These are phyloP conservation scores for Chimonanthus praecox DNA, from an alignment of 164 flowering plant genomes.

Conservation along the genomic window DNA sequence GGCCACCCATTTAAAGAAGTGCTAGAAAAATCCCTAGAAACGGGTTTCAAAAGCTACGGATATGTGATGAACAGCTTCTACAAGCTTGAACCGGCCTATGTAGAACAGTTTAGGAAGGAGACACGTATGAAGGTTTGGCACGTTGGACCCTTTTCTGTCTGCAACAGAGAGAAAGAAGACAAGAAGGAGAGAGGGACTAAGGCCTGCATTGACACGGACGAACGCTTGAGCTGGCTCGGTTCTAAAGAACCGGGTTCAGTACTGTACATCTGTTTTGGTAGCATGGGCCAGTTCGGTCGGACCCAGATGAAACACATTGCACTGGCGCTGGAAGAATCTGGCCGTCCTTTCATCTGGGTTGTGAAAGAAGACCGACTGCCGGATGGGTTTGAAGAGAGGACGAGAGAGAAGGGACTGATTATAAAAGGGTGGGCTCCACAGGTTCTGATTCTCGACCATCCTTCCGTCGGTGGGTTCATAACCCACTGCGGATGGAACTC, in stretches of 20 bases:
- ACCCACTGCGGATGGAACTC: conserved; percentile 80
- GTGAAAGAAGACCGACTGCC: neutral
- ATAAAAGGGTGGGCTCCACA: conserved; percentile 75
- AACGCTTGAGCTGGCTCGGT: conserved; percentile 25
- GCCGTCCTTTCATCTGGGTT: conserved; percentile 8
- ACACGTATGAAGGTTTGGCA: conserved; percentile 26
- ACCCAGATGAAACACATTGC: conserved; percentile 25
- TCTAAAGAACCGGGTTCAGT: conserved; percentile 18
- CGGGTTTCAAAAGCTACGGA: too few species aligned
- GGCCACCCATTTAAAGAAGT: too few species aligned
- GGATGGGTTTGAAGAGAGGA: conserved; percentile 12
- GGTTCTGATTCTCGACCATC: conserved; percentile 43
- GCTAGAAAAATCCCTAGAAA: too few species aligned
- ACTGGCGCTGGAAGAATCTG: conserved; percentile 34
- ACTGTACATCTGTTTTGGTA: conserved; percentile 6
- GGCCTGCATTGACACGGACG: conserved; percentile 2
- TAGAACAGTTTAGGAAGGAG: too few species aligned
- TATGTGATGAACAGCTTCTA: too few species aligned
- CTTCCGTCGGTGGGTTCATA: conserved; percentile 44
- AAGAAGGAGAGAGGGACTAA: conserved; percentile 22
- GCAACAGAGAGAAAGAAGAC: conserved; percentile 9
- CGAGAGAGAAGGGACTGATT: conserved; percentile 33
- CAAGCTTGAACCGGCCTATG: too few species aligned
- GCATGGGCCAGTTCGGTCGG: neutral
- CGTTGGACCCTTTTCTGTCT: conserved; percentile 29